Percentiles rank a stretch among this genome's conserved stretches.
These are phyloP conservation scores for Trichophaea hybrida DNA, from an alignment of 2,329 filamentous ascomycete genomes.

Conservation along the genomic window DNA sequence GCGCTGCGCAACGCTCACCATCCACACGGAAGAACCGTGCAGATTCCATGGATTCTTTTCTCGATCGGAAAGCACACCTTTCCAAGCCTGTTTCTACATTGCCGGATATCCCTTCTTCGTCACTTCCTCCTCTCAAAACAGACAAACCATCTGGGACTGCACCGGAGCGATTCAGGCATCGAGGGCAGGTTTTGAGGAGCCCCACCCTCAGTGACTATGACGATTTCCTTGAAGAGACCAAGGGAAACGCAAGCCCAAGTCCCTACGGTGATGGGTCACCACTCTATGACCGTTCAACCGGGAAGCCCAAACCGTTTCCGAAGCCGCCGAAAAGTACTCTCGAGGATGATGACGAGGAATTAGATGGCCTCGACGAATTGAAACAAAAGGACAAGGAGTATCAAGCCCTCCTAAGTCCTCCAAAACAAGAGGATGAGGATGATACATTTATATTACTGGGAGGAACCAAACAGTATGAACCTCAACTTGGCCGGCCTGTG, in stretches of 20 bases:
- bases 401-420: slow-evolving; percentile 13
- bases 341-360: slow-evolving; percentile 13
- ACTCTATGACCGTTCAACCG: slow-evolving; percentile 1
- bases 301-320: not conserved
- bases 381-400: slow-evolving; percentile 19
- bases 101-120: not conserved
- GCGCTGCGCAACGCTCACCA: not conserved
- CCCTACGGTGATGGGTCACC: not conserved
- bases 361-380: slow-evolving; percentile 14
- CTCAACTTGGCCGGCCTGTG: slow-evolving; percentile 2
- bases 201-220: slow-evolving; percentile 20
- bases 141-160: not conserved
- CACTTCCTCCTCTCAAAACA: not conserved
- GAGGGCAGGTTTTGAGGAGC: slow-evolving; percentile 4
- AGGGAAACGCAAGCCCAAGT: not conserved
- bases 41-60: slow-evolving; percentile 4
- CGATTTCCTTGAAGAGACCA: slow-evolving; percentile 6
- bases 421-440: slow-evolving; percentile 9
- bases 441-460: slow-evolving; percentile 5
- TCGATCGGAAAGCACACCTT: not conserved
- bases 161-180: not conserved
- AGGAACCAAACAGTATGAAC: slow-evolving; percentile 7
- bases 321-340: not conserved
- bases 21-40: not conserved
- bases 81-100: not conserved